These are phyloP conservation scores for Alternaria arborescens DNA, from an alignment of 2,329 filamentous ascomycete species.

Conservation along the genomic window DNA sequence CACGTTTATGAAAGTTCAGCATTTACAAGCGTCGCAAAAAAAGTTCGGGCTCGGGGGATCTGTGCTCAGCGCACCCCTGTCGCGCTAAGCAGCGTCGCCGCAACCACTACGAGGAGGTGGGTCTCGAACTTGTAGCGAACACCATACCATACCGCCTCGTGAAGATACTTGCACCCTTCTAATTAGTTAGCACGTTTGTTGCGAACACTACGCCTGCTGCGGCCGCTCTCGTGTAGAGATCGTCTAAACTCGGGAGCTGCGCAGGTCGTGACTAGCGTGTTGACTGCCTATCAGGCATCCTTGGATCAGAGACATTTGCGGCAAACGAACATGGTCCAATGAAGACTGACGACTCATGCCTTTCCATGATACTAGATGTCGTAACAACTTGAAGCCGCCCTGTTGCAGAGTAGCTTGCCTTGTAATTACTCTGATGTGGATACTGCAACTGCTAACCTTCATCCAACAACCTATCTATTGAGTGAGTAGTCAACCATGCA, in stretches of 20 bases:
- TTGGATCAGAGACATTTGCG: not conserved
- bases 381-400: not conserved
- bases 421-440: not conserved
- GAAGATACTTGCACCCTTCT: not conserved
- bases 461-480: not conserved
- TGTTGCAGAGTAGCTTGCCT: not conserved
- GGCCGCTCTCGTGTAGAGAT: not conserved
- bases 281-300: not conserved
- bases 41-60: constrained; percentile 27
- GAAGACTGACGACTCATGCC: not conserved
- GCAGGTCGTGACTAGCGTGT: not conserved
- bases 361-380: not conserved
- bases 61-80: constrained; percentile 20
- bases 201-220: not conserved
- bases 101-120: not conserved
- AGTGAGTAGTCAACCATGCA: not conserved
- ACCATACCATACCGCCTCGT: not conserved
- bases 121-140: not conserved
- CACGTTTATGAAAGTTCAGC: constrained; percentile 10
- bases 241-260: not conserved
- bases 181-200: not conserved
- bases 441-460: not conserved
- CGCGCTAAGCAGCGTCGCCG: constrained; percentile 10
- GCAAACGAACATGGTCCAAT: not conserved
- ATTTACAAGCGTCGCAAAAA: constrained; percentile 30